Conservation (phyloP, 345 rosid species). For the Mangifera indica region DNA sequence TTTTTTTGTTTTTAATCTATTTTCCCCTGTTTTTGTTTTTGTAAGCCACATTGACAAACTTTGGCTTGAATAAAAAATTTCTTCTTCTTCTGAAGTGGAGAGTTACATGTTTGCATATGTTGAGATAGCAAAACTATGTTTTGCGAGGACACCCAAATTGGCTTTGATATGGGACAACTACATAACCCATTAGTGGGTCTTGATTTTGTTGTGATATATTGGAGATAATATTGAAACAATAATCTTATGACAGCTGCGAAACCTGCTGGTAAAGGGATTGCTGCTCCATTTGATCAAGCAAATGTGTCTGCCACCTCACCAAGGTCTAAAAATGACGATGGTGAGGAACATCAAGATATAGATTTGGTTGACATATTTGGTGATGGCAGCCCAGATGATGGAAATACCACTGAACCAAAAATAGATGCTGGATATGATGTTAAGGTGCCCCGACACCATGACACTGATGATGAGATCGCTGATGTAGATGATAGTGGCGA, state of each 20-base stretch:
- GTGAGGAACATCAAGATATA: conserved; percentile 63
- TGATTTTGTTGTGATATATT: neutral
- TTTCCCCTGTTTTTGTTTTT: neutral
- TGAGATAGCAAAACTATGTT: neutral
- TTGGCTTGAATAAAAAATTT: too few species aligned
- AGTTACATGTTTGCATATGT: too few species aligned
- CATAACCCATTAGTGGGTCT: neutral
- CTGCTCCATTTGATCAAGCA: conserved; percentile 36
- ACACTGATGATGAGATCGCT: conserved; percentile 77
- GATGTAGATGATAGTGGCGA: conserved; percentile 80
- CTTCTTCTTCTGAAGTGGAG: too few species aligned
- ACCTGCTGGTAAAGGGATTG: conserved; percentile 30
- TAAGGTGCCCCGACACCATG: conserved; percentile 32
- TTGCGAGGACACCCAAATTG: neutral
- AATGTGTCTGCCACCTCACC: conserved; percentile 38
- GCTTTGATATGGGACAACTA: neutral
- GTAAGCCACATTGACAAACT: too few species aligned
- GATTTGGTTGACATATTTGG: conserved; percentile 67
- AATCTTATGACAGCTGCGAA: conserved; percentile 29
- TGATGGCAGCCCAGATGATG: conserved; percentile 48
- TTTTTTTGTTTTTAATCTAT: too few species aligned
- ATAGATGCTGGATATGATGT: conserved; percentile 25
- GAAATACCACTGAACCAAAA: conserved; percentile 32
- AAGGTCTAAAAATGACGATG: conserved; percentile 50
- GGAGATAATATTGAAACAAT: neutral